Percentiles rank a stretch among this genome's conserved stretches.
Conservation (phyloP, 106 monocot genomes). For the Triglochin maritima region DNA sequence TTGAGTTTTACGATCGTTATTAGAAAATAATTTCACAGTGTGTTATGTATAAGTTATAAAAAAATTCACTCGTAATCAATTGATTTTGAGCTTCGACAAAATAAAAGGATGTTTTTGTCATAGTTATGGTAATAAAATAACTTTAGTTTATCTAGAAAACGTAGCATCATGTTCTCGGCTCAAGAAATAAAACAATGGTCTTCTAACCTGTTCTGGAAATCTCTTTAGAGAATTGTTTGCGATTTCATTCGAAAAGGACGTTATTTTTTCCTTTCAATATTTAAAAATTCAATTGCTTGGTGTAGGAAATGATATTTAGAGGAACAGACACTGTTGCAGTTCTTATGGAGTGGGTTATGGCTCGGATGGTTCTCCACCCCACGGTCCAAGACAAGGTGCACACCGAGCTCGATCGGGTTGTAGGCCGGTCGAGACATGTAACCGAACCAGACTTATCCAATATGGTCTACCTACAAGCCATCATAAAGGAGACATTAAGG, state of each 20-base stretch:
- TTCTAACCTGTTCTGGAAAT: too few species aligned
- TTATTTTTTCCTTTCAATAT: not conserved
- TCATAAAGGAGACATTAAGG: constrained; percentile 48
- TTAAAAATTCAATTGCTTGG: not conserved
- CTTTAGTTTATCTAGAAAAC: too few species aligned
- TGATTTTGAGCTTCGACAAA: not conserved
- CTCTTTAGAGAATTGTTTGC: too few species aligned
- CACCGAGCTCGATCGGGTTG: constrained; percentile 38
- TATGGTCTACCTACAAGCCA: constrained; percentile 35
- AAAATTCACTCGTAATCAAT: not conserved
- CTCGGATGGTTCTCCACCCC: constrained; percentile 42
- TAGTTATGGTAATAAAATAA: too few species aligned
- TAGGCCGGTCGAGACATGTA: constrained; percentile 27
- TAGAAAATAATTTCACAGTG: too few species aligned
- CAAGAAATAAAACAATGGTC: too few species aligned
- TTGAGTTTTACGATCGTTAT: not conserved
- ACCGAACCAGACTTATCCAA: constrained; percentile 21
- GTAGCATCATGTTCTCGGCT: too few species aligned
- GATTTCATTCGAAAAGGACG: too few species aligned
- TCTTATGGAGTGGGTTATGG: constrained; percentile 61
- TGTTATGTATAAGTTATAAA: too few species aligned
- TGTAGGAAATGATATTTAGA: constrained; percentile 79
- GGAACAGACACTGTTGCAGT: constrained; percentile 76
- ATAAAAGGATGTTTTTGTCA: not conserved
- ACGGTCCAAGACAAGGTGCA: constrained; percentile 43